phyloP scores from a whole-genome alignment of 495 filamentous ascomycete species.

The Tuber microsphaerosporum region DNA sequence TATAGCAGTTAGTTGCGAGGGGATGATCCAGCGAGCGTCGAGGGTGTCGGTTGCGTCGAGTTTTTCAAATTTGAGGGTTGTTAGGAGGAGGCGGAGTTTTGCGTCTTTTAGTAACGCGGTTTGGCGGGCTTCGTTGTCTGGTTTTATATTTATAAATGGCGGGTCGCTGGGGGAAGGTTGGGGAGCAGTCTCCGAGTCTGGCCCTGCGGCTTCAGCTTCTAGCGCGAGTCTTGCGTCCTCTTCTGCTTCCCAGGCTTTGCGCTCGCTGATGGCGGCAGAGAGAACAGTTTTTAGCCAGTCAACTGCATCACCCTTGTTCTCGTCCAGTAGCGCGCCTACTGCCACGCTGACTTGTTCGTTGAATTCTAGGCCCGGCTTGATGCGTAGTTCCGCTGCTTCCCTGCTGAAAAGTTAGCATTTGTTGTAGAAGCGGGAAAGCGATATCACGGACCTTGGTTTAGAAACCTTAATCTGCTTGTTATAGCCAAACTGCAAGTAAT shows the following conservation, averaged over 20 bases:
- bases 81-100: conserved; percentile 83
- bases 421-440: not conserved
- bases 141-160: conserved; percentile 57
- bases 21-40: conserved; percentile 73
- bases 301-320: conserved; percentile 64
- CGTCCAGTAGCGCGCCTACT: conserved; percentile 68
- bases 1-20: conserved; percentile 55
- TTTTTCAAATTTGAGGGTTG: conserved; percentile 59
- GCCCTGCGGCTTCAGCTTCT: conserved; percentile 45
- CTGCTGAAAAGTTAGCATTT: conserved; percentile 16
- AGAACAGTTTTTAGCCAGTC: conserved; percentile 73
- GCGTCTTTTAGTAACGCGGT: conserved; percentile 79
- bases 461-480: conserved; percentile 65
- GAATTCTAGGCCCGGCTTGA: conserved; percentile 59
- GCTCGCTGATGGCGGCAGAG: conserved; percentile 59
- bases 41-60: conserved; percentile 54
- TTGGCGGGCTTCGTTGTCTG: conserved; percentile 60
- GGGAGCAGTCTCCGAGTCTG: conserved; percentile 37
- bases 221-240: conserved; percentile 51
- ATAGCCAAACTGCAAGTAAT: conserved; percentile 83
- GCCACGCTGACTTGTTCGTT: conserved; percentile 70
- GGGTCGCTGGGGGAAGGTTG: conserved; percentile 45
- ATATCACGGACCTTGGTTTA: conserved; percentile 40
- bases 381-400: conserved; percentile 64
- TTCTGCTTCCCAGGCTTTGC: conserved; percentile 70